Evolutionary conservation across 352 stramenopile genomes (phyloP).

Genomic region (Phytophthora sp.): DNA sequence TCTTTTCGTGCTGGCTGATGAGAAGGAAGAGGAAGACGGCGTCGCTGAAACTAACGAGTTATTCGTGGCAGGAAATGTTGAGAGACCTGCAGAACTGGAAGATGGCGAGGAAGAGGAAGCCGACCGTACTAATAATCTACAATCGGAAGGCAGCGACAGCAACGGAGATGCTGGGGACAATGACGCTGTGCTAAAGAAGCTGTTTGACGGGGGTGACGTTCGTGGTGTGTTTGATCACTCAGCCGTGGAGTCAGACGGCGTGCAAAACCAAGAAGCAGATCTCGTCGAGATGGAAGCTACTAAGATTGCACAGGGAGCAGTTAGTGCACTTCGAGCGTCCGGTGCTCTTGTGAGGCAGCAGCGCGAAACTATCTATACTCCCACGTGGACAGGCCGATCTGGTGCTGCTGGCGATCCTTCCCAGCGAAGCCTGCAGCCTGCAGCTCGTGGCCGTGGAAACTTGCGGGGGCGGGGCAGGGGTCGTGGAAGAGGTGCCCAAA

Average conservation of each 20-base stretch:
- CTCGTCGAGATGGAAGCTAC: conserved; percentile 93
- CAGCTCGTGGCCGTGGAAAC: conserved; percentile 2
- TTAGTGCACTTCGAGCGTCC: conserved; percentile 82
- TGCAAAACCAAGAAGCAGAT: conserved; percentile 89
- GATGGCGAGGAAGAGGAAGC: conserved; percentile 36
- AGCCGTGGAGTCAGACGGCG: conserved; percentile 87
- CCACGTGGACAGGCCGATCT: conserved; percentile 79
- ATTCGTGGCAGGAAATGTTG: conserved; percentile 88
- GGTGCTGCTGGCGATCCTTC: conserved; percentile 71
- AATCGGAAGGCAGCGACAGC: background rate
- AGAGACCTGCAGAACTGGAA: conserved; percentile 55
- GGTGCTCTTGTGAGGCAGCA: conserved; percentile 76
- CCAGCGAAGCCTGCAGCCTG: conserved; percentile 40
- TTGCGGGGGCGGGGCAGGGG: conserved; percentile 15
- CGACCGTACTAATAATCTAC: conserved; percentile 7
- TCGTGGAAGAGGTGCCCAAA: conserved; percentile 19
- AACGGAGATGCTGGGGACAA: conserved; percentile 60
- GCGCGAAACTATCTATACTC: conserved; percentile 63
- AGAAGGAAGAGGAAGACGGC: conserved; percentile 58
- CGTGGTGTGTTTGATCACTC: conserved; percentile 96
- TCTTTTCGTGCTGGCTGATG: conserved; percentile 92
- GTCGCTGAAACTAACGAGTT: conserved; percentile 93
- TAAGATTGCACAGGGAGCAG: conserved; percentile 88
- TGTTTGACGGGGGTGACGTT: conserved; percentile 93
- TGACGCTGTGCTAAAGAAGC: conserved; percentile 86